These are phyloP conservation scores for Babesia gibsoni DNA, from an alignment of 169 alveolate genomes.

Conservation along the genomic window DNA sequence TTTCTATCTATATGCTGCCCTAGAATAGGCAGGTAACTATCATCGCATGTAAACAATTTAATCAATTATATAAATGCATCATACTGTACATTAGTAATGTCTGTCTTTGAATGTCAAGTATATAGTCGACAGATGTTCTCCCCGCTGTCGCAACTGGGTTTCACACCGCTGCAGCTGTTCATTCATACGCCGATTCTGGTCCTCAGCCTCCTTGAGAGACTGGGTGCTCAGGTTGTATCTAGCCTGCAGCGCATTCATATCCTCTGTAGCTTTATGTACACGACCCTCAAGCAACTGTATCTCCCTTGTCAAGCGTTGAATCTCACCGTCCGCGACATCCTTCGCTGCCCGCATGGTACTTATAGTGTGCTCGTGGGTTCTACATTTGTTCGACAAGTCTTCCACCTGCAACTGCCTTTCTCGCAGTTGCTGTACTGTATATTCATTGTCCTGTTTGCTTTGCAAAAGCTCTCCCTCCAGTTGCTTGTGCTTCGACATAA, in stretches of 20 bases:
- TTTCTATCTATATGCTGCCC: constrained; percentile 43
- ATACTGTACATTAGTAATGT: constrained; percentile 31
- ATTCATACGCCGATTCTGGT: constrained; percentile 16
- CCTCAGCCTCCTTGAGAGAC: constrained; percentile 19
- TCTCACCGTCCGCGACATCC: constrained; percentile 20
- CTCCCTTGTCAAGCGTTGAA: constrained; percentile 21
- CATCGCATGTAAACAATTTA: background rate
- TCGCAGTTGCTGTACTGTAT: constrained; percentile 4
- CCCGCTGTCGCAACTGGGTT: constrained; percentile 26
- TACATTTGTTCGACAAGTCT: constrained; percentile 10
- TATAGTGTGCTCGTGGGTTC: constrained; percentile 15
- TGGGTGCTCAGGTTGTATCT: constrained; percentile 8
- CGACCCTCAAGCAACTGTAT: constrained; percentile 30
- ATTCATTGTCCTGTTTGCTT: constrained; percentile 16
- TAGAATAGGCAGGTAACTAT: background rate
- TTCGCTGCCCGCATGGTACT: constrained; percentile 6
- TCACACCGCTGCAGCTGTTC: constrained; percentile 37
- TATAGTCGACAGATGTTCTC: constrained; percentile 32
- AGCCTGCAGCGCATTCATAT: background rate
- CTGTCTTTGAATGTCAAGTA: constrained; percentile 32
- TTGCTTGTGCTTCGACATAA: constrained; percentile 27
- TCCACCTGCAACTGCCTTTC: constrained; percentile 29
- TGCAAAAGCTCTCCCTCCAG: constrained; percentile 25
- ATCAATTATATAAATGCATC: constrained; percentile 13
- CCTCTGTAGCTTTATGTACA: constrained; percentile 17